Evolutionary conservation across 306 rosid genomes (phyloP), one percentile per base, ranked within the genome.

Genomic region (Dalbergia oliveri): DNA sequence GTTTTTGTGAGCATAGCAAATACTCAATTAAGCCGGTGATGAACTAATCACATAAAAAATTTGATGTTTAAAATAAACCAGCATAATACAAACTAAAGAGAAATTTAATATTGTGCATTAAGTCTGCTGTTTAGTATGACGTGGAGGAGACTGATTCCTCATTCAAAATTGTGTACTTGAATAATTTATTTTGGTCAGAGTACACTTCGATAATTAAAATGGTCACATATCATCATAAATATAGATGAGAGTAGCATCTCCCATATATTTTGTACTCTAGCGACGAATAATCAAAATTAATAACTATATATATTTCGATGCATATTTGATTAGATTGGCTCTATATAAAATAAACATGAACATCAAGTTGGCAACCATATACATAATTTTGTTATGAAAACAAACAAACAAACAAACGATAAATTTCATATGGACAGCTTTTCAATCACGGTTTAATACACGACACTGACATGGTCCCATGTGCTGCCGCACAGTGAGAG

Each of bases 111-210:
- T 49, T 18, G 15, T 47, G 53, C 15, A 47, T 47, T 13, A 45
- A 72, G 64, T 4, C 63, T 54, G 23, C 18, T 18, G 6, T 34
- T 56, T 15, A 54, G 33, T 6, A 26, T 44, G 3, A 31, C 12
- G 51, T 39, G 34, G 0, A 43, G 21, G 39, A 72, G 76, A 39
- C 72, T 3, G 1, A 33, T 37, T 82, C 79, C 9, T 26, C 14
- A 31, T 86, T 78, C 84, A 79, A 86, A 74, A 39, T 56, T 69
- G 79, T 18, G 35, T 53, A 53, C 26, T 77, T 5, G 49, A 76
- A 10, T 58, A 66, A 50, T n/a, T 13, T 4, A 0, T 12, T 49
- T 7, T 6, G 9, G 47, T 12, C 54, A 49, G 41, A 3, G 78
- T 14, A 34, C 50, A 50, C 21, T 76, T 10, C 49, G 65, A 13